phyloP scores from a whole-genome alignment of 1,284 basidiomycete species.

The Puccinia brachypodii region DNA sequence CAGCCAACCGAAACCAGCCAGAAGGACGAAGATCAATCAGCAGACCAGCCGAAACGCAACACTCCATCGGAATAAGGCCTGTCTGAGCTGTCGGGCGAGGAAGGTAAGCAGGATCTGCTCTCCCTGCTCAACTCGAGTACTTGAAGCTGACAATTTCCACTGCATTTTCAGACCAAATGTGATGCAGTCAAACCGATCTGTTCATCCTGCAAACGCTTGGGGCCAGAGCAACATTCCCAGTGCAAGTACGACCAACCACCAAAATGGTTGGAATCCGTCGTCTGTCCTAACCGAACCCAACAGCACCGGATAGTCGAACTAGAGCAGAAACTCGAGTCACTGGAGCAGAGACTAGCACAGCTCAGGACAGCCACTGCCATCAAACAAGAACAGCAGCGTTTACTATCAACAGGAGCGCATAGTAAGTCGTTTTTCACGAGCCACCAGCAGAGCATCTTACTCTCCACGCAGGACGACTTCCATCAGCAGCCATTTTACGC shows the following conservation, averaged over 20 bases:
- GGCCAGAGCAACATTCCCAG: slow-evolving; percentile 6
- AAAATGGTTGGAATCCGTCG: slow-evolving; percentile 44
- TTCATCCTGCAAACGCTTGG: slow-evolving; percentile 32
- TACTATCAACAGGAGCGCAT: neutral
- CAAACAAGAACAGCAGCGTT: neutral
- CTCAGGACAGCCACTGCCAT: neutral
- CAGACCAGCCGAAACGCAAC: slow-evolving; percentile 20
- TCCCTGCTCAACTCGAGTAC: neutral
- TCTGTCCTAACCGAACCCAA: neutral
- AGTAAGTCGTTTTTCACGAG: neutral
- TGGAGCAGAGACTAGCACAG: slow-evolving; percentile 4
- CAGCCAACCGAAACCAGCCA: too few relatives aligned
- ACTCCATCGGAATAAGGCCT: slow-evolving; percentile 47
- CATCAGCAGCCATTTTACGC: neutral
- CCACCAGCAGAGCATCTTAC: neutral
- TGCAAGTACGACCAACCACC: slow-evolving; percentile 47
- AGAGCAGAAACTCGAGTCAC: slow-evolving; percentile 28
- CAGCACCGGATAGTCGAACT: slow-evolving; percentile 20
- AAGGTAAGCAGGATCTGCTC: neutral
- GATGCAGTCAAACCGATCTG: slow-evolving; percentile 46
- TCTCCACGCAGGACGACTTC: neutral
- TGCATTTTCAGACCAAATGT: slow-evolving; percentile 29
- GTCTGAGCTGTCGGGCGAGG: slow-evolving; percentile 39
- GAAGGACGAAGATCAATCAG: neutral
- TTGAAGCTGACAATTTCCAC: neutral